Evolutionary conservation across 495 filamentous ascomycete species (phyloP), one percentile per base, ranked within the genome.

Genomic region (Aspergillus panamensis): DNA sequence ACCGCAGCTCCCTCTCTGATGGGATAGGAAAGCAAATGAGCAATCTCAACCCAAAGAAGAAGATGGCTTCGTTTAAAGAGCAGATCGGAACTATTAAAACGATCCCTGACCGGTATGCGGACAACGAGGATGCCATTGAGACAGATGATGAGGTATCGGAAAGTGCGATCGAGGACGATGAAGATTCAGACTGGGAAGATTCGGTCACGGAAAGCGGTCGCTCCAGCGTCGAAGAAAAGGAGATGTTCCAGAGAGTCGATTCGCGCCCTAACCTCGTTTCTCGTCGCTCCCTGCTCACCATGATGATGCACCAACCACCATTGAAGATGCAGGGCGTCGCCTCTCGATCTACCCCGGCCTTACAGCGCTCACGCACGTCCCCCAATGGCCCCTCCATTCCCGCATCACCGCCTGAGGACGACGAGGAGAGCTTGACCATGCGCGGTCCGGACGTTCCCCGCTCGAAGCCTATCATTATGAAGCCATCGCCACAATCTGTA

Each of bases 141-240:
- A 86, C 84, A 6, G 82, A 86, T 25, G 85, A 88, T 20, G 84
- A 84, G 49, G 78, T 89, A 30, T 88, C 87, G 4, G 90, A 94
- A 69, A 90, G 88, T 62, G 89, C 89, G 21, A 91, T 91, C 47
- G 91, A 95, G 54, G 91, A 96, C 51, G 93, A 95, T 43, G 89
- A 92, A 47, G 88, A 87, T 25, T 90, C 80, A 10, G 89, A 94
- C 55, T 96, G 91, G 91, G 92, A 96, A 68, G 93, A 96, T 62
- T 94, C 91, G 8, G 83, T 87, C n/a, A 91, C 91, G 32, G 89
- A 95, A 57, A 95, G 86, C 63, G 90, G 84, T 20, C 86, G 84
- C 52, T 89, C 90, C 0, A 93, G 87, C 65, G 79, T 89, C 21
- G 88, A 93, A 53, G 90, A 94, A 17, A 85, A 83, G 58, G 76